Base-by-base conservation (phyloP, 2,329 filamentous ascomycete species). In the Lomentospora prolificans region DNA sequence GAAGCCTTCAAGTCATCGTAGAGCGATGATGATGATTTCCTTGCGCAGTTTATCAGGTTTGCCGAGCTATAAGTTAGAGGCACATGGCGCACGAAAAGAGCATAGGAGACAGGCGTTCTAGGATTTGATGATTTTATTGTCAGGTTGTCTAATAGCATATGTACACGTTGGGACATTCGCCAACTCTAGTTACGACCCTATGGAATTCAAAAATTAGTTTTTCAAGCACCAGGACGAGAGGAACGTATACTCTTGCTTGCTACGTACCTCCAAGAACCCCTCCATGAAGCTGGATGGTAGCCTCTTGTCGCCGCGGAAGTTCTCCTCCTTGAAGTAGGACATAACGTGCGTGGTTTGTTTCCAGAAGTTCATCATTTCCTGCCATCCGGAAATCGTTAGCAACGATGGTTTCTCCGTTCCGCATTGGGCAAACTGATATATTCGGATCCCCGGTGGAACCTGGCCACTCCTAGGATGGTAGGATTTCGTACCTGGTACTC, bases 291-390 rank as follows among this genome's bases (percentile, higher is more conserved):
- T 94, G 65, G 83, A 83, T 39, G 92, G 92, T 72, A 96, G 74
- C 69, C 82, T 84, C 64, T 89, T 70, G 78, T 87, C 70, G 83
- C 89, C 77, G 84, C 89, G 75, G 69, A 82, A 81, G 71, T 79
- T 81, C 72, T 97, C 91, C 64, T 85, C 80, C 69, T 91, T 85
- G 80, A 97, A 99, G 74, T 96, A 99, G 65, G 94, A 90, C 81
- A 99, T 90, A 64, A 99, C 81, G 71, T 99, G 94, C 61, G 88
- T 88, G 60, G 91, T 80, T 74, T 99, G 94, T 75, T 96, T 96
- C 94, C 94, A 99, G 80, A 88, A 99, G 77, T 99, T 99, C 79
- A 99, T 84, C 55, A 89, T 99, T 80, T 99, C 94, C 91, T 96
- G 64, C 57, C 55, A 19, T 28, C 44, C 53, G 9, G 50, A 17